Evolutionary conservation across 1,284 basidiomycete species (phyloP).

Genomic region (Tylopilus sp.): DNA sequence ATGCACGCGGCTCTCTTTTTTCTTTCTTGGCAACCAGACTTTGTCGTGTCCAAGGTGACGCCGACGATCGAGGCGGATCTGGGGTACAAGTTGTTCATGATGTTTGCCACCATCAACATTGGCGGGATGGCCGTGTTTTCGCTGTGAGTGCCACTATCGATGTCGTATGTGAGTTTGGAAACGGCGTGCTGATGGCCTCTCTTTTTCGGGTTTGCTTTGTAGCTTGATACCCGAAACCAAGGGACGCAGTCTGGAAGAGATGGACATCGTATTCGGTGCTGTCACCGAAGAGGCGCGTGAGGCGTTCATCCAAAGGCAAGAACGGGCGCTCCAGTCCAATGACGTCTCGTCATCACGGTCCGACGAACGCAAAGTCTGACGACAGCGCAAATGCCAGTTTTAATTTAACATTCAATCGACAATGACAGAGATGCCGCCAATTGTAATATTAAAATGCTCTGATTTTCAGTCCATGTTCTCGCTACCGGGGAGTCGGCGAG

Average conservation of each 20-base stretch:
- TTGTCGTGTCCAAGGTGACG: slow-evolving; percentile 79
- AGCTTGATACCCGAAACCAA: slow-evolving; percentile 82
- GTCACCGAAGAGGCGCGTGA: slow-evolving; percentile 68
- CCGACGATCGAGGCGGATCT: slow-evolving; percentile 71
- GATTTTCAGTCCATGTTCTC: too few relatives aligned
- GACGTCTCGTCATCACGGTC: slow-evolving; percentile 15
- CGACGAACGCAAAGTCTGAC: slow-evolving; percentile 19
- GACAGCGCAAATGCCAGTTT: too few relatives aligned
- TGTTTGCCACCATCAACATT: slow-evolving; percentile 75
- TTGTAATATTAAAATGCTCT: too few relatives aligned
- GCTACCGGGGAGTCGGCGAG: too few relatives aligned
- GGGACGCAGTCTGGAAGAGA: slow-evolving; percentile 78
- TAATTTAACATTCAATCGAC: too few relatives aligned
- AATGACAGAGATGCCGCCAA: too few relatives aligned
- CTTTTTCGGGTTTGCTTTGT: slow-evolving; percentile 21
- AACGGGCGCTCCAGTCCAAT: slow-evolving; percentile 43
- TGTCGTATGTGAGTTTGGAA: neutral
- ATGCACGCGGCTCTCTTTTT: neutral
- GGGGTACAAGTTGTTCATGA: slow-evolving; percentile 76
- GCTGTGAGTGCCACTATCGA: slow-evolving; percentile 43
- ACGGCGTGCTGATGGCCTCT: slow-evolving; percentile 45
- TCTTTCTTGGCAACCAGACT: slow-evolving; percentile 56
- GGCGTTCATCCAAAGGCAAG: slow-evolving; percentile 62
- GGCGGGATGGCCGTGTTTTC: slow-evolving; percentile 60
- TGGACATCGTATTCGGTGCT: slow-evolving; percentile 85